Base-by-base conservation (phyloP, 306 rosid species). In the Canavalia gladiata region DNA sequence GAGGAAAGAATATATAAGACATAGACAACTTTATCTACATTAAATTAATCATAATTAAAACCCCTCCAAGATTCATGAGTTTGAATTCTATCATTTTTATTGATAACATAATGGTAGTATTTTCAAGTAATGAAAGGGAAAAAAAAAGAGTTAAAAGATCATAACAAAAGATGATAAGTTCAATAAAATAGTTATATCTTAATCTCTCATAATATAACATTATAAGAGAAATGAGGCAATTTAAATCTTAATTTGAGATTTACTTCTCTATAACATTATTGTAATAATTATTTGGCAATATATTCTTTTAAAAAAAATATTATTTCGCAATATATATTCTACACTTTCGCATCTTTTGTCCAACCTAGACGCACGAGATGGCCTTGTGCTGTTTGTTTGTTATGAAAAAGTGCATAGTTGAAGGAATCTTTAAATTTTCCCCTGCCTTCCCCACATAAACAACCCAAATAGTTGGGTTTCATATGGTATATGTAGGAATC, bases 341-440 rank as follows among this genome's bases (percentile, higher is more conserved):
- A 41, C 66, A 30, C 11, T 29, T 12, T 66, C 33, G 13, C 25
- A 34, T 47, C 80, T 33, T 18, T 54, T 18, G 25, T 35, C 78
- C 78, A n/a, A 62, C 62, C 56, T 28, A 74, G 45, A 43, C 6
- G 55, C 58, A 75, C 33, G 37, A 35, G 7, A 29, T 25, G 13
- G 39, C 11, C 41, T 35, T 72, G 47, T 33, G 2, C 42, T 59
- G 13, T 72, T 46, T 75, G 57, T 46, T 31, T 55, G 31, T 12
- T 5, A 39, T 12, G 72, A 47, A 60, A 82, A 31, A 76, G 75
- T 33, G 25, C 74, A 33, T 77, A 3, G 76, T 57, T 65, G 67
- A 57, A 66, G 81, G 66, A 57, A 65, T 73, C 81, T 73, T 46
- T 29, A 11, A 47, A 45, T 55, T 30, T 13, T 35, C 52, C 8